A percentile compares a stretch with the other conserved stretches of the same genome.
Evolutionary conservation across 129 eudicot genomes (phyloP).

Genomic region (Saposhnikovia divaricata): DNA sequence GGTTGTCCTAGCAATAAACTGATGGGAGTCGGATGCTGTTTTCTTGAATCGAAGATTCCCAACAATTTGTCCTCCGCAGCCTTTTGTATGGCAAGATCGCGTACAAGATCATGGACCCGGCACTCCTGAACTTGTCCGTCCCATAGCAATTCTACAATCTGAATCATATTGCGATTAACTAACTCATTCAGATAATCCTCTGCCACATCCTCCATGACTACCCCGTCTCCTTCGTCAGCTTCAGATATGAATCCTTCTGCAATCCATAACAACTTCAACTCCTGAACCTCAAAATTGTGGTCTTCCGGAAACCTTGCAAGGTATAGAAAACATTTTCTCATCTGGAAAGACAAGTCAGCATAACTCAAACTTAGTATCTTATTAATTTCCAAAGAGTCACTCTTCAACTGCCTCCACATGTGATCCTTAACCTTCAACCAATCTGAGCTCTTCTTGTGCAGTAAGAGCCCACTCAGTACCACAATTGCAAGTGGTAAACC

Average conservation of each 20-base stretch:
- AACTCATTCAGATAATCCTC: too few relatives aligned
- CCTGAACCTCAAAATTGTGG: neutral
- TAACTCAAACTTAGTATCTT: neutral
- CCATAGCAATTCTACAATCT: neutral
- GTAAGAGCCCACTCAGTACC: neutral
- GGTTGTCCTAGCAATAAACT: too few relatives aligned
- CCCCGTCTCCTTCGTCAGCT: neutral
- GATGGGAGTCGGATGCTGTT: too few relatives aligned
- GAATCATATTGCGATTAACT: neutral
- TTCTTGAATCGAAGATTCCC: too few relatives aligned
- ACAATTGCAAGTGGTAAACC: neutral
- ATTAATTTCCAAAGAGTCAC: neutral
- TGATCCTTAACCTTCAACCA: neutral
- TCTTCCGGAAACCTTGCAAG: neutral
- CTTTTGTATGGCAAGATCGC: too few relatives aligned
- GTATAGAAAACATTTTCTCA: neutral
- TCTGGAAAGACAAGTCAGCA: neutral
- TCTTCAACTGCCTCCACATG: neutral
- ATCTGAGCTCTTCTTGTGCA: neutral
- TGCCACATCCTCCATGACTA: neutral
- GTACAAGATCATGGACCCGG: too few relatives aligned
- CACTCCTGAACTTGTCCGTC: neutral
- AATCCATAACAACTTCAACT: neutral
- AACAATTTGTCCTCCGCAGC: too few relatives aligned
- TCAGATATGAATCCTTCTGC: constrained; percentile 1